Percentiles rank a stretch among this genome's conserved stretches.
phyloP scores from a whole-genome alignment of 192 early-diverging fungal genomes.

The Diversispora epigaea region DNA sequence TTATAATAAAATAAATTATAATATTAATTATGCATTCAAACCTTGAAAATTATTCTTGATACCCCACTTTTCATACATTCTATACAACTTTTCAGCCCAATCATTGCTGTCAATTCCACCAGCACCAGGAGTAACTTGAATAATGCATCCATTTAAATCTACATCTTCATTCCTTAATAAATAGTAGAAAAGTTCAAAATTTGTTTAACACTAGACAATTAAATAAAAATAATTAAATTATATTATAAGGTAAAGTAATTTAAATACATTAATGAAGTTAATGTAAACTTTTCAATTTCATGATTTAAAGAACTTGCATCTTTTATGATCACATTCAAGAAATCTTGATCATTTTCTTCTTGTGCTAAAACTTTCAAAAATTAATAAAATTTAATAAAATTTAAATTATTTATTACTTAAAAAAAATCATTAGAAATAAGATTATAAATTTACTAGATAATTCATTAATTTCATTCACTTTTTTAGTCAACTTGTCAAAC shows the following conservation, averaged over 20 bases:
- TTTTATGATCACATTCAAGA: neutral
- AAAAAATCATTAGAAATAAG: neutral
- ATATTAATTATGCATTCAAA: no score
- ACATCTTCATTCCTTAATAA: slow-evolving; percentile 8
- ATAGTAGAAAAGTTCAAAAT: neutral
- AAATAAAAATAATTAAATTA: neutral
- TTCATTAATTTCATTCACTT: slow-evolving; percentile 1
- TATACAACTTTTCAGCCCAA: slow-evolving; percentile 2
- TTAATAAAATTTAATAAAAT: neutral
- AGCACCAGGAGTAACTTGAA: slow-evolving; percentile 19
- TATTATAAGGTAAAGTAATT: neutral
- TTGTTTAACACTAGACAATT: no score
- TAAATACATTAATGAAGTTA: slow-evolving; percentile 9
- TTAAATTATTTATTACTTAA: no score
- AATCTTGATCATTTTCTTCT: slow-evolving; percentile 10
- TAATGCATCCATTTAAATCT: slow-evolving; percentile 24
- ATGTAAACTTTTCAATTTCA: neutral
- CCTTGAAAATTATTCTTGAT: slow-evolving; percentile 14
- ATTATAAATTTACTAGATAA: neutral
- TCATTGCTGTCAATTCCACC: slow-evolving; percentile 16
- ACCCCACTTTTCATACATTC: slow-evolving; percentile 21
- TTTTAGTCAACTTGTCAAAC: slow-evolving; percentile 3
- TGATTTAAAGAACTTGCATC: neutral
- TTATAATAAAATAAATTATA: no score
- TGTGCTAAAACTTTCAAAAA: slow-evolving; percentile 5